Conservation (phyloP, 2,329 filamentous ascomycete species). For the Cordyceps pruinosa region DNA sequence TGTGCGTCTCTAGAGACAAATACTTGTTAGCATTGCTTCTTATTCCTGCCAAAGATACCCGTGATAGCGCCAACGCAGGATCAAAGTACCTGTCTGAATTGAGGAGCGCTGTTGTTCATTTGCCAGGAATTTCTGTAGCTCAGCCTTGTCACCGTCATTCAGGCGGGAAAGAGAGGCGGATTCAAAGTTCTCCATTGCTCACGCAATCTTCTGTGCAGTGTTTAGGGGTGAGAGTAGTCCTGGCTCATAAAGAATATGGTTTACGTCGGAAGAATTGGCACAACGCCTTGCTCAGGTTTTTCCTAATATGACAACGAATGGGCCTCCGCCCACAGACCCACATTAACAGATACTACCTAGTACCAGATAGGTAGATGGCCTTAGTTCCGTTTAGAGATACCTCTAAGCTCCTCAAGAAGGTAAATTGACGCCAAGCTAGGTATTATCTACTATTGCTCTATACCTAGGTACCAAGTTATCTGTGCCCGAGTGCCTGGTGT, state of each 20-base stretch:
- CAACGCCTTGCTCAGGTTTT: background rate
- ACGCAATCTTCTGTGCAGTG: background rate
- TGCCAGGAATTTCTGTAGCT: constrained; percentile 78
- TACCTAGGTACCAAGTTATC: too few relatives aligned
- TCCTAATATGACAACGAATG: constrained; percentile 3
- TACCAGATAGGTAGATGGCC: too few relatives aligned
- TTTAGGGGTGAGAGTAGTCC: background rate
- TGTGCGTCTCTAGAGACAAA: constrained; percentile 41
- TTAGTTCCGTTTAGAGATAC: too few relatives aligned
- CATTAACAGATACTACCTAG: too few relatives aligned
- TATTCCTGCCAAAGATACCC: background rate
- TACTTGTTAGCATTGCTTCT: constrained; percentile 12
- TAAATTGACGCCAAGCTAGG: too few relatives aligned
- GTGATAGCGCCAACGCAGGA: constrained; percentile 17
- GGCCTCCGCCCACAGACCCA: background rate
- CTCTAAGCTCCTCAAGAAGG: too few relatives aligned
- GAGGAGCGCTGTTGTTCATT: constrained; percentile 82
- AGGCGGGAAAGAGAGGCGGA: constrained; percentile 66
- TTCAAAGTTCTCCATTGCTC: constrained; percentile 36
- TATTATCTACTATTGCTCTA: background rate
- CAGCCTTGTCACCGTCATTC: constrained; percentile 73
- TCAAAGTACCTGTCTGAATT: constrained; percentile 50
- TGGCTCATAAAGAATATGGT: background rate
- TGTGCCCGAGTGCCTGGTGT: background rate
- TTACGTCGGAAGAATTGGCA: background rate